Conservation (phyloP, 2,329 filamentous ascomycete species). For the Tolypocladium endophyticum region DNA sequence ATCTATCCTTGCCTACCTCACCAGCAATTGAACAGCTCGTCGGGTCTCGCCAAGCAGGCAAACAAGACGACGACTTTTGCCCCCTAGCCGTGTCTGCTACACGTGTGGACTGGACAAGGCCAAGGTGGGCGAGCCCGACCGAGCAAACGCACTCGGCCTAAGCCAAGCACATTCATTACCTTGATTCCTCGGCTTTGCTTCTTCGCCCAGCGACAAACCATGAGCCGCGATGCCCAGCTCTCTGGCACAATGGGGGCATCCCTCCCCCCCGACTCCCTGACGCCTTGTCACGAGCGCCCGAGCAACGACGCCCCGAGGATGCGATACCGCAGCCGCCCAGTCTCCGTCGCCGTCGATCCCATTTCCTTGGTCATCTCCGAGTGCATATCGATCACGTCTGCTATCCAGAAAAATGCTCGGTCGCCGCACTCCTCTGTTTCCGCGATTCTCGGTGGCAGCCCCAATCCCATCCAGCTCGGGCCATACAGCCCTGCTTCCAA, state of each 20-base stretch:
- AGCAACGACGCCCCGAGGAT: constrained; percentile 31
- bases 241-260: constrained; percentile 14
- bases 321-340: constrained; percentile 49
- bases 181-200: not conserved
- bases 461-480: constrained; percentile 45
- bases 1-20: not conserved
- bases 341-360: constrained; percentile 79
- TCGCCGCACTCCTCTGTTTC: constrained; percentile 95
- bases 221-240: constrained; percentile 20
- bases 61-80: not conserved
- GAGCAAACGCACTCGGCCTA: not conserved
- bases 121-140: not conserved
- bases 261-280: not conserved
- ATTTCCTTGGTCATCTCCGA: constrained; percentile 93
- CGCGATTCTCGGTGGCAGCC: constrained; percentile 77
- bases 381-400: constrained; percentile 96
- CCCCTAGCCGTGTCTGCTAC: not conserved
- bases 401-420: constrained; percentile 93
- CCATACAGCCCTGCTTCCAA: constrained; percentile 31
- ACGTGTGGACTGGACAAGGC: not conserved
- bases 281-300: not conserved
- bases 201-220: constrained; percentile 11
- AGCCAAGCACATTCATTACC: not conserved
- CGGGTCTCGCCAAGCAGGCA: not conserved
- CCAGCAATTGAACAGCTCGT: not conserved